phyloP scores from a whole-genome alignment of 805 yeast genomes.

The Teunomyces cretensis region DNA sequence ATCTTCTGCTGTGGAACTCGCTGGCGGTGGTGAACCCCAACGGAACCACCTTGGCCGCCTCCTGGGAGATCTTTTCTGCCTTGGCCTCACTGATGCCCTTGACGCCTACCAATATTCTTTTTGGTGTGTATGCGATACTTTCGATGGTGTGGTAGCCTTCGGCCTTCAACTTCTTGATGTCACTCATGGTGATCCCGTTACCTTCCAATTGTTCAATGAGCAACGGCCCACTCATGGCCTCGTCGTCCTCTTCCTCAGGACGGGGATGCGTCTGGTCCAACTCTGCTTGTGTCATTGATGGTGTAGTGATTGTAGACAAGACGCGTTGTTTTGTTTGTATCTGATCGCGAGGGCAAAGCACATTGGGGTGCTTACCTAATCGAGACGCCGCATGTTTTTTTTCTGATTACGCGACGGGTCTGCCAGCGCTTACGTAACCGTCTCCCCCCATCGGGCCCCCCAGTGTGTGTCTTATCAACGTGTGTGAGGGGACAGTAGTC shows the following conservation, averaged over 20 bases:
- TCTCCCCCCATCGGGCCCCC: no score
- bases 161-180: constrained; percentile 75
- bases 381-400: no score
- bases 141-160: constrained; percentile 89
- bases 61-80: constrained; percentile 79
- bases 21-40: constrained; percentile 98
- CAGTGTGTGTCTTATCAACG: no score
- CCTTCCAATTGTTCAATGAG: constrained; percentile 62
- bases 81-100: constrained; percentile 96
- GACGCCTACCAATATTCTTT: constrained; percentile 69
- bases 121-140: constrained; percentile 90
- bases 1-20: constrained; percentile 85
- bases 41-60: constrained; percentile 85
- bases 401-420: no score
- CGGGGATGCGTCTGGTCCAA: constrained; percentile 4
- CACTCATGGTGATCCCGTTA: constrained; percentile 80
- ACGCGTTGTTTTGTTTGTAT: constrained; percentile 2
- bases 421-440: no score
- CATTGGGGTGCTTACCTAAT: background rate
- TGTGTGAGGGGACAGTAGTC: no score
- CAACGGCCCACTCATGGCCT: constrained; percentile 55
- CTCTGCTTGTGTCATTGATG: constrained; percentile 11
- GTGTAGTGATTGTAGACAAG: background rate
- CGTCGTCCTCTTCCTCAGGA: constrained; percentile 46
- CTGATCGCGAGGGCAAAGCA: background rate